These are phyloP conservation scores for Emericellopsis atlantica DNA, from an alignment of 2,329 filamentous ascomycete genomes.

Conservation along the genomic window DNA sequence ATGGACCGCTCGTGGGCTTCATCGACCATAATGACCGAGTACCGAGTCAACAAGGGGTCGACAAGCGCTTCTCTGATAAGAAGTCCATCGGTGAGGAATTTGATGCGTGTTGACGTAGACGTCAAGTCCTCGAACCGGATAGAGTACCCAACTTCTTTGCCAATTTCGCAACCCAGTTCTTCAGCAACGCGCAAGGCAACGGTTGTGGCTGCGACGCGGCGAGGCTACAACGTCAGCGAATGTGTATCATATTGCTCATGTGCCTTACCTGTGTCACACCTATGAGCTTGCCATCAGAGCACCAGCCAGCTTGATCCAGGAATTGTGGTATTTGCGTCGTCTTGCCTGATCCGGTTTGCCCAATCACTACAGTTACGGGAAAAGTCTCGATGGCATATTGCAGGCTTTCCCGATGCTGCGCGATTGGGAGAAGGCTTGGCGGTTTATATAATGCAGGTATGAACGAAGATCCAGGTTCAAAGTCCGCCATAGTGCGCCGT, in stretches of 20 bases:
- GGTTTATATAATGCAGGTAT: slow-evolving; percentile 84
- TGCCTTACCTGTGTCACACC: slow-evolving; percentile 76
- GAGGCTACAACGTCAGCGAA: slow-evolving; percentile 44
- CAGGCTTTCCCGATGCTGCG: slow-evolving; percentile 65
- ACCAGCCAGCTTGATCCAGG: slow-evolving; percentile 82
- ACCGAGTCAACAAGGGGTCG: slow-evolving; percentile 79
- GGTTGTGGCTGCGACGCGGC: slow-evolving; percentile 81
- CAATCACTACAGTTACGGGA: slow-evolving; percentile 78
- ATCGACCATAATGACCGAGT: slow-evolving; percentile 95
- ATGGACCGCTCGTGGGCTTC: slow-evolving; percentile 92
- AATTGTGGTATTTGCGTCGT: slow-evolving; percentile 94
- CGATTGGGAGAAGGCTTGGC: slow-evolving; percentile 70
- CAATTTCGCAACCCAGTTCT: slow-evolving; percentile 74
- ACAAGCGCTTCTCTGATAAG: slow-evolving; percentile 85
- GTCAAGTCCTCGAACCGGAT: slow-evolving; percentile 89
- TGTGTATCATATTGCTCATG: slow-evolving; percentile 3
- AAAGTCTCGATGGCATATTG: slow-evolving; percentile 78
- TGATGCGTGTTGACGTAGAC: slow-evolving; percentile 73
- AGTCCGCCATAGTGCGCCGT: slow-evolving; percentile 36
- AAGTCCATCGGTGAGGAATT: slow-evolving; percentile 90
- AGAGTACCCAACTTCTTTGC: slow-evolving; percentile 86
- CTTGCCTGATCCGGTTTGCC: slow-evolving; percentile 90
- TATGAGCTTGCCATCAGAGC: slow-evolving; percentile 67
- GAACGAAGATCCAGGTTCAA: slow-evolving; percentile 43
- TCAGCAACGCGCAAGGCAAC: slow-evolving; percentile 82